A percentile compares a stretch with the other conserved stretches of the same genome.
phyloP scores from a whole-genome alignment of 2,329 filamentous ascomycete genomes.

The Diaporthe humulicola region DNA sequence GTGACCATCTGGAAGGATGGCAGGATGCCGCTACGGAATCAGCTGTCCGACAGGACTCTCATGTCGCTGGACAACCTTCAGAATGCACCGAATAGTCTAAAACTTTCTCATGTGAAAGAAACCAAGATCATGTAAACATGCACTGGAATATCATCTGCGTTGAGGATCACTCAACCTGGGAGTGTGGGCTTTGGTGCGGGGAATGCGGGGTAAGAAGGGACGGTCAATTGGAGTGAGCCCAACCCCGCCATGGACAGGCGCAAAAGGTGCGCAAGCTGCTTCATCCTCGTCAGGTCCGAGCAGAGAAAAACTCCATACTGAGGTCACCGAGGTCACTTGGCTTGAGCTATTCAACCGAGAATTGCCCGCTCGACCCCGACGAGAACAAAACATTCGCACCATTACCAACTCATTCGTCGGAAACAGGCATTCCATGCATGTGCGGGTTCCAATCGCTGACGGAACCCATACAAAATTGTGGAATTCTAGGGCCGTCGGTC shows the following conservation, averaged over 20 bases:
- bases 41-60: not conserved
- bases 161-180: not conserved
- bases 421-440: conserved; percentile 10
- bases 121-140: not conserved
- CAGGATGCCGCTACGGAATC: not conserved
- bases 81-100: not conserved
- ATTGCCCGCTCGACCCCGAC: conserved; percentile 2
- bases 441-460: not conserved
- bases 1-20: conserved; percentile 9
- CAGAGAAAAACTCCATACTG: not conserved
- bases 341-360: conserved; percentile 13
- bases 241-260: conserved; percentile 8
- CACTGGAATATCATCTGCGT: not conserved
- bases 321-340: not conserved
- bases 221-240: not conserved
- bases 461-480: conserved; percentile 18
- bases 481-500: not conserved
- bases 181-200: not conserved
- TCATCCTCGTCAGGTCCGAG: not conserved
- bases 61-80: not conserved
- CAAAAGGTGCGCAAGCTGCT: not conserved
- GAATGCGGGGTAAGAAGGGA: conserved; percentile 19
- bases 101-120: not conserved
- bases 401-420: not conserved
- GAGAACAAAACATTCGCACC: not conserved